Percentiles rank a stretch among this genome's conserved stretches.
These are phyloP conservation scores for Ophiostoma triangulosporum DNA, from an alignment of 2,329 filamentous ascomycete species.

Conservation along the genomic window DNA sequence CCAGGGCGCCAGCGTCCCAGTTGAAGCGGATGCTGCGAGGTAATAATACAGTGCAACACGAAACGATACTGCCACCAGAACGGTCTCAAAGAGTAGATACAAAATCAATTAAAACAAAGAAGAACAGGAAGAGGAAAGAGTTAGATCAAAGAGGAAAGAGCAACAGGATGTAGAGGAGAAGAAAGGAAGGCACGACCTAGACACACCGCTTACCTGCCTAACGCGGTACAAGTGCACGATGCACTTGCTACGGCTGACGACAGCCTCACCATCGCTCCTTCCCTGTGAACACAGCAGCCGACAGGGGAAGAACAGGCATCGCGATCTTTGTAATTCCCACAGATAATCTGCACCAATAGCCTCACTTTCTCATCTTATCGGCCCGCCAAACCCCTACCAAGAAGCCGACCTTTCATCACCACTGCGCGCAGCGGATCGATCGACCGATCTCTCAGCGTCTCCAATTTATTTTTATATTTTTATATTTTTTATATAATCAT, in stretches of 20 bases:
- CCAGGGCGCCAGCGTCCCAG: not conserved
- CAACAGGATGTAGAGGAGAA: not conserved
- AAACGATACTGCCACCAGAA: not conserved
- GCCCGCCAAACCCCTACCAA: not conserved
- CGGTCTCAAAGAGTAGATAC: no score
- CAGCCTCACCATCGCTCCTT: not conserved
- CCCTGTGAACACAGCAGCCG: not conserved
- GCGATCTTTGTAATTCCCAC: not conserved
- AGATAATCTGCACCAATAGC: no score
- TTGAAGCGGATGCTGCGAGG: not conserved
- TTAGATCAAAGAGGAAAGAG: no score
- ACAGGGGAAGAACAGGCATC: not conserved
- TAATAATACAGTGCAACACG: not conserved
- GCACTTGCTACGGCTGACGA: not conserved
- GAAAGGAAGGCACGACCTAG: not conserved
- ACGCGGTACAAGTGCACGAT: not conserved
- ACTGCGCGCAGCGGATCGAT: not conserved
- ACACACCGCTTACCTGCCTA: not conserved
- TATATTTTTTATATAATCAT: not conserved
- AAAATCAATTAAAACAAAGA: not conserved
- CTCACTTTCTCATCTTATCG: not conserved
- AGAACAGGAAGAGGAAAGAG: not conserved
- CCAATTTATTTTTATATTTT: conserved; percentile 3
- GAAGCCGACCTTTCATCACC: not conserved
- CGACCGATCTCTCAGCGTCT: not conserved